Percentiles rank a stretch among this genome's conserved stretches.
Conservation (phyloP, 345 rosid genomes). For the Sonneratia caseolaris region DNA sequence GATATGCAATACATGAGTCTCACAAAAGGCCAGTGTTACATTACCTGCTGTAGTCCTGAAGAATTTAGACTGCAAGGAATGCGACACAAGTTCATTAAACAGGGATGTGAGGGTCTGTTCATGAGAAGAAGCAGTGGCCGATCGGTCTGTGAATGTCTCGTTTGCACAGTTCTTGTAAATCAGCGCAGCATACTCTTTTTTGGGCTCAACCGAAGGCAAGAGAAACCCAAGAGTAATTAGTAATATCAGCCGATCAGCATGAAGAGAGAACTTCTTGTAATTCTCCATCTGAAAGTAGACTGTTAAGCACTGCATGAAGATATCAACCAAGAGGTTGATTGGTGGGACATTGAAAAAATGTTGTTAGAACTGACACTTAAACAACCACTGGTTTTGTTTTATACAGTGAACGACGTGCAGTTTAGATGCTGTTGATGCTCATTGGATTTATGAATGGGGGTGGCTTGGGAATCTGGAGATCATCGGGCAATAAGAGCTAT, state of each 20-base stretch:
- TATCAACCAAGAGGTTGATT: not conserved
- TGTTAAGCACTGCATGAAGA: not conserved
- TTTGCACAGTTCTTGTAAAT: slow-evolving; percentile 43
- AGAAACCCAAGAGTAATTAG: slow-evolving; percentile 13
- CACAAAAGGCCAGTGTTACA: not conserved
- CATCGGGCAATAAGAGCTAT: not conserved
- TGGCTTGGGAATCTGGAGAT: slow-evolving; percentile 5
- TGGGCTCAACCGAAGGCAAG: slow-evolving; percentile 10
- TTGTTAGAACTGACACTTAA: not conserved
- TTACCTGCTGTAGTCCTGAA: slow-evolving; percentile 39
- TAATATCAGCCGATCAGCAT: slow-evolving; percentile 10
- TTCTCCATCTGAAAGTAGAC: not conserved
- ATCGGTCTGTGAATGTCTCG: slow-evolving; percentile 13
- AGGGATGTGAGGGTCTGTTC: slow-evolving; percentile 31
- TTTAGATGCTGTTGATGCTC: not conserved
- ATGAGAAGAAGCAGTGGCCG: slow-evolving; percentile 13
- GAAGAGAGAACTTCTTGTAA: not conserved
- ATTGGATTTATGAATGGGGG: not conserved
- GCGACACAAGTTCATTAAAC: slow-evolving; percentile 31
- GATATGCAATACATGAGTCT: not conserved
- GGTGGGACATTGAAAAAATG: not conserved
- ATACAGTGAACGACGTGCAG: too few relatives aligned
- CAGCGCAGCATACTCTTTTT: slow-evolving; percentile 32
- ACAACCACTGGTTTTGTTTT: not conserved
- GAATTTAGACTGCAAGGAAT: slow-evolving; percentile 43